Conservation (phyloP, 768 basidiomycete species). For the Dictyophora rubrovolvata region DNA sequence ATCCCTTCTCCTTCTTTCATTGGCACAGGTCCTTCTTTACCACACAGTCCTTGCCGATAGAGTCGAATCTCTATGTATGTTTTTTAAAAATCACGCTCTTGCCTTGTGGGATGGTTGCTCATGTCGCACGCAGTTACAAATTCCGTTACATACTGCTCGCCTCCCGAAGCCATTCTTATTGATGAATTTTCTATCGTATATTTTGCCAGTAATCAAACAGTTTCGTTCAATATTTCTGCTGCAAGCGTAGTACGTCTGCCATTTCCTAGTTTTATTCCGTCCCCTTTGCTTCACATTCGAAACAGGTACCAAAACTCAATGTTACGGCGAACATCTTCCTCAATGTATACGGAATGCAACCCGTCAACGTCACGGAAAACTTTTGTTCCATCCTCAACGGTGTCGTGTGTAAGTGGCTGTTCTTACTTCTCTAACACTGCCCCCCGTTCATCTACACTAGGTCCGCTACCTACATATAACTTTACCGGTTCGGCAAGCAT, state of each 20-base stretch:
- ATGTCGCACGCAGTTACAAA: slow-evolving; percentile 51
- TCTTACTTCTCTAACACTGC: slow-evolving; percentile 80
- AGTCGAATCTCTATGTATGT: slow-evolving; percentile 55
- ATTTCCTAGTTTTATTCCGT: slow-evolving; percentile 1
- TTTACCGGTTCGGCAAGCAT: slow-evolving; percentile 43
- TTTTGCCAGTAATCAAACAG: slow-evolving; percentile 57
- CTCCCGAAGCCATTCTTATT: slow-evolving; percentile 69
- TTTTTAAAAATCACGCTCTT: slow-evolving; percentile 1
- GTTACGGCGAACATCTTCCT: slow-evolving; percentile 75
- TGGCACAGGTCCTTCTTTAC: slow-evolving; percentile 23
- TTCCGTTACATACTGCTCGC: slow-evolving; percentile 79
- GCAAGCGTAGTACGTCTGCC: slow-evolving; percentile 56
- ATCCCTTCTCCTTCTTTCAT: slow-evolving; percentile 32
- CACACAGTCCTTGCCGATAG: slow-evolving; percentile 33
- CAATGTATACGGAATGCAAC: slow-evolving; percentile 80
- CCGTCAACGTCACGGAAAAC: slow-evolving; percentile 77
- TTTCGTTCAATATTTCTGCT: slow-evolving; percentile 78
- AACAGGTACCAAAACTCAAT: slow-evolving; percentile 61
- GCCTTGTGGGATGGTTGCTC: neutral
- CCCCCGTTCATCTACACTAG: slow-evolving; percentile 23
- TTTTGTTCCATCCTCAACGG: slow-evolving; percentile 73
- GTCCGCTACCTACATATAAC: slow-evolving; percentile 13
- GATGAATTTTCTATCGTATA: slow-evolving; percentile 69
- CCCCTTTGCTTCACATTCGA: slow-evolving; percentile 13
- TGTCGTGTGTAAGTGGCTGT: slow-evolving; percentile 49